A percentile compares a stretch with the other conserved stretches of the same genome.
These are phyloP conservation scores for Teunomyces panamensis DNA, from an alignment of 805 yeast genomes.

Conservation along the genomic window DNA sequence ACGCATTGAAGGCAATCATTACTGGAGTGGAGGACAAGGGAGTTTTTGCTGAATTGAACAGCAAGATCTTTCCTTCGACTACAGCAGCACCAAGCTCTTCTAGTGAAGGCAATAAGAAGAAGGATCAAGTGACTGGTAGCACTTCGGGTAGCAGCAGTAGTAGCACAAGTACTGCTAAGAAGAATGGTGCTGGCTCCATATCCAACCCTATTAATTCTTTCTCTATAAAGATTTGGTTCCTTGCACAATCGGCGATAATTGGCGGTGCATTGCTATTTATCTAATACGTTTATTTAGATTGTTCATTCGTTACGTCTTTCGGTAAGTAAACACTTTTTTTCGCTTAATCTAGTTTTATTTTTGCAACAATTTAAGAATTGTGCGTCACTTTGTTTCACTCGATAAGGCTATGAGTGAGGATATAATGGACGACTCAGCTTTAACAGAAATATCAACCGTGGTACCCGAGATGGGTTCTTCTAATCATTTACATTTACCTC, in stretches of 20 bases:
- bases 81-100: conserved; percentile 9
- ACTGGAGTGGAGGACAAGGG: conserved; percentile 34
- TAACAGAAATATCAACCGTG: too few species aligned
- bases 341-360: neutral
- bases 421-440: too few species aligned
- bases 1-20: conserved; percentile 29
- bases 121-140: conserved; percentile 2
- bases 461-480: neutral
- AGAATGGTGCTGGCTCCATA: conserved; percentile 1
- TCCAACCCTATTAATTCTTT: conserved; percentile 6
- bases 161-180: neutral
- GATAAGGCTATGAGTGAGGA: too few species aligned
- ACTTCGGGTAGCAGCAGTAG: conserved; percentile 1
- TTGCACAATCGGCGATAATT: conserved; percentile 19
- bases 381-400: neutral
- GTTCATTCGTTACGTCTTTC: neutral
- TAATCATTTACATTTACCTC: neutral
- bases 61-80: conserved; percentile 17
- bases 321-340: neutral
- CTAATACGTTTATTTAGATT: neutral
- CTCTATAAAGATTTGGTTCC: conserved; percentile 9
- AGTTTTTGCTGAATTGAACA: conserved; percentile 36
- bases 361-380: neutral
- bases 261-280: conserved; percentile 21
- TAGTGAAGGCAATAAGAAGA: conserved; percentile 9